Evolutionary conservation across 257 asterid genomes (phyloP).

Genomic region (Solanum clarkiae): DNA sequence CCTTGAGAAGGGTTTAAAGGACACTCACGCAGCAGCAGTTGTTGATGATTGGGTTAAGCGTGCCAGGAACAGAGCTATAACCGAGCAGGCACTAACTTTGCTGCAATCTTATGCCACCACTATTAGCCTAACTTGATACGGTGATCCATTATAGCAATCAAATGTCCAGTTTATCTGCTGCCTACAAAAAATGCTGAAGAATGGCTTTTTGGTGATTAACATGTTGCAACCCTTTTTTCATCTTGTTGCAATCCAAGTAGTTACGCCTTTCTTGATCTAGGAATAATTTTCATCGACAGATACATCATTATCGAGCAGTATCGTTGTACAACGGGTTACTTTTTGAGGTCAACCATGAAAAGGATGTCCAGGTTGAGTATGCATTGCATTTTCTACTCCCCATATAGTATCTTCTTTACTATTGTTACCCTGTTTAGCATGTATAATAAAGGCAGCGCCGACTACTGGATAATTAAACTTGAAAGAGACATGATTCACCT

Average conservation of each 20-base stretch:
- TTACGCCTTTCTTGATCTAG: background rate
- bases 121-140: constrained; percentile 40
- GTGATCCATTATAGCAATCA: background rate
- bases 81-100: constrained; percentile 74
- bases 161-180: background rate
- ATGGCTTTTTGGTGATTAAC: background rate
- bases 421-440: background rate
- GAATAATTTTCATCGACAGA: background rate
- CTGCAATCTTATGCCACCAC: constrained; percentile 76
- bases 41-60: constrained; percentile 57
- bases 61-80: constrained; percentile 67
- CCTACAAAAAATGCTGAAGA: background rate
- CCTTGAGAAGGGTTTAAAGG: constrained; percentile 70
- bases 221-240: background rate
- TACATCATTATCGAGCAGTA: background rate
- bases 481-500: background rate
- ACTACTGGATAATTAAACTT: background rate
- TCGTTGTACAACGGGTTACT: background rate
- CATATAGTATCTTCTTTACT: background rate
- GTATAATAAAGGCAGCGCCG: background rate
- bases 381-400: background rate
- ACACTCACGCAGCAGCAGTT: constrained; percentile 71
- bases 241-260: background rate
- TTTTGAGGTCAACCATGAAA: background rate
- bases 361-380: background rate